Conservation (phyloP, 2,329 filamentous ascomycete species). For the Colletotrichum cuscutae region DNA sequence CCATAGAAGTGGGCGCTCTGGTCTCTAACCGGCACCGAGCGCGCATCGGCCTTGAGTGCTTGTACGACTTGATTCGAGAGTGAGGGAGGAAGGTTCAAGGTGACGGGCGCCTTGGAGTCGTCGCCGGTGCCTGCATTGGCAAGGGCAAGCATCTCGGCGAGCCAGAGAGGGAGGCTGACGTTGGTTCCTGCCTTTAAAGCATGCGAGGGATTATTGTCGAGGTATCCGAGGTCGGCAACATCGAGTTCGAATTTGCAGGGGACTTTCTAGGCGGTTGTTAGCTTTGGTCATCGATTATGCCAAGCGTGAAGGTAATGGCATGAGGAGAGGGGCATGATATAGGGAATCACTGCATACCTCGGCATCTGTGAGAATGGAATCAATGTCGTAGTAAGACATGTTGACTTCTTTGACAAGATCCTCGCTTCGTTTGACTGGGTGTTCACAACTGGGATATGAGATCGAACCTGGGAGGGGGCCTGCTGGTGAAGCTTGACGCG, state of each 20-base stretch:
- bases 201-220: conserved; percentile 80
- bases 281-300: background rate
- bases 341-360: conserved; percentile 64
- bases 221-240: conserved; percentile 85
- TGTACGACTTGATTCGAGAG: conserved; percentile 85
- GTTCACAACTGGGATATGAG: background rate
- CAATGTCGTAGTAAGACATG: conserved; percentile 86
- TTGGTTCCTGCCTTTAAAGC: conserved; percentile 84
- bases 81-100: conserved; percentile 82
- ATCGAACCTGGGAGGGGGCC: background rate
- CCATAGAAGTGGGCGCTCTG: conserved; percentile 90
- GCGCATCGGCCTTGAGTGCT: conserved; percentile 89
- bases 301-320: background rate
- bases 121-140: conserved; percentile 56
- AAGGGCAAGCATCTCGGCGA: conserved; percentile 91
- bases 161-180: conserved; percentile 89
- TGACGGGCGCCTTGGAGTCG: conserved; percentile 70
- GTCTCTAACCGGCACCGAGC: conserved; percentile 83
- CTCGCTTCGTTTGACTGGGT: background rate
- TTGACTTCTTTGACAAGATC: background rate
- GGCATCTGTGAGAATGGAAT: conserved; percentile 85
- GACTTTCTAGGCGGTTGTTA: conserved; percentile 75
- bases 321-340: background rate
- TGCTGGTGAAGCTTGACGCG: background rate
- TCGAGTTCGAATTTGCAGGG: conserved; percentile 95